Evolutionary conservation across 2,329 filamentous ascomycete species (phyloP).

Genomic region (Hypocreales sp.): DNA sequence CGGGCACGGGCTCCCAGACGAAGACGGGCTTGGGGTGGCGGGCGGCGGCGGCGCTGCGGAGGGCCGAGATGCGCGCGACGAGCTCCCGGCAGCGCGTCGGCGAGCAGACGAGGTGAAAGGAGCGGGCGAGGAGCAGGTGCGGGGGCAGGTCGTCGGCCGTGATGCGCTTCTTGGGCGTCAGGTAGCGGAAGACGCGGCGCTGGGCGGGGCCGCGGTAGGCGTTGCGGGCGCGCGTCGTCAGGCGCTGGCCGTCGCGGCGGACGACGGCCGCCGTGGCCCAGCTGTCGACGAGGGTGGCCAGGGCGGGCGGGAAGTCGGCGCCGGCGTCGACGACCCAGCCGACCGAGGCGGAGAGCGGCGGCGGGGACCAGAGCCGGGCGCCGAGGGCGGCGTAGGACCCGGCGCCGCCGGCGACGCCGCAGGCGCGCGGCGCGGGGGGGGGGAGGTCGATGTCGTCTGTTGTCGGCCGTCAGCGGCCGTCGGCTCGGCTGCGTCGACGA

Average conservation of each 20-base stretch:
- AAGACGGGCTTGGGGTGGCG: slow-evolving; percentile 49
- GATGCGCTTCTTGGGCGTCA: slow-evolving; percentile 72
- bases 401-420: slow-evolving; percentile 73
- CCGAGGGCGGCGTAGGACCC: slow-evolving; percentile 73
- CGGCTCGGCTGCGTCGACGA: too few species aligned
- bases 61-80: slow-evolving; percentile 51
- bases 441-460: slow-evolving; percentile 88
- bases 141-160: slow-evolving; percentile 55
- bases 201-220: slow-evolving; percentile 61
- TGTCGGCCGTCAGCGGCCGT: too few species aligned
- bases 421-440: slow-evolving; percentile 50
- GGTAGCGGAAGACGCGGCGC: slow-evolving; percentile 67
- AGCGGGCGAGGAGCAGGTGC: slow-evolving; percentile 51
- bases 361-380: too few species aligned
- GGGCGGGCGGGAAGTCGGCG: slow-evolving; percentile 61
- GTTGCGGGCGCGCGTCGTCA: slow-evolving; percentile 88
- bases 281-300: slow-evolving; percentile 47
- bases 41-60: slow-evolving; percentile 27
- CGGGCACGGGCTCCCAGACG: slow-evolving; percentile 91
- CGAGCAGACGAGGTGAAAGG: slow-evolving; percentile 81
- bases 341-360: slow-evolving; percentile 47
- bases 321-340: slow-evolving; percentile 89
- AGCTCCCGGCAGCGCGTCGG: slow-evolving; percentile 62
- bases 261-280: slow-evolving; percentile 67
- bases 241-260: slow-evolving; percentile 46